Evolutionary conservation across 2,329 filamentous ascomycete genomes (phyloP).

Genomic region (Ceratocystis smalleyi): DNA sequence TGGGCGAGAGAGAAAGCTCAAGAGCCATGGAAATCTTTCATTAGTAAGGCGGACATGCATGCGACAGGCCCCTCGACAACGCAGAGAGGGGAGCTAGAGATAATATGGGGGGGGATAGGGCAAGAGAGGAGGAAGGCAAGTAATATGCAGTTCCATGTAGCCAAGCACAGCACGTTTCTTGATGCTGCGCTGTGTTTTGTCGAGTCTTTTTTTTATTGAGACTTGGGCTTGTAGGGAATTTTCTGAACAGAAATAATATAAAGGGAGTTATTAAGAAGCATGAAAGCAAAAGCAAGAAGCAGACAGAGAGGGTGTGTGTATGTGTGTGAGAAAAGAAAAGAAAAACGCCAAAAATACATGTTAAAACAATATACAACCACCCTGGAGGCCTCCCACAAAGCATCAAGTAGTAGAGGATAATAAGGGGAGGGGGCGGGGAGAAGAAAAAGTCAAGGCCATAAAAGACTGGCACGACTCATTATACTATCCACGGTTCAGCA

Average conservation of each 20-base stretch:
- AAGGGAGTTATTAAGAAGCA: background rate
- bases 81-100: background rate
- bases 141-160: conserved; percentile 1
- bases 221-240: too few relatives aligned
- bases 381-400: background rate
- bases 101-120: too few relatives aligned
- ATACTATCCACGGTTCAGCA: background rate
- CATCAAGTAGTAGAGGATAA: background rate
- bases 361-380: too few relatives aligned
- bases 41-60: too few relatives aligned
- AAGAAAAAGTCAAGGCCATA: background rate
- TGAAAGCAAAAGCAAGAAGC: background rate
- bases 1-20: too few relatives aligned
- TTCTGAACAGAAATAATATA: background rate
- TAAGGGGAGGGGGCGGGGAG: background rate
- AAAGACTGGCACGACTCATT: background rate
- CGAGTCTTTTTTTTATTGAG: background rate
- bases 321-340: background rate
- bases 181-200: background rate
- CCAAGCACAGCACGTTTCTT: background rate
- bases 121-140: background rate
- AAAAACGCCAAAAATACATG: background rate
- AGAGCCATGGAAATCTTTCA: too few relatives aligned
- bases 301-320: background rate
- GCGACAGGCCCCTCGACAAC: background rate